Percentiles rank a stretch among this genome's conserved stretches.
These are phyloP conservation scores for Rosa multiflora DNA, from an alignment of 306 rosid genomes.

Conservation along the genomic window DNA sequence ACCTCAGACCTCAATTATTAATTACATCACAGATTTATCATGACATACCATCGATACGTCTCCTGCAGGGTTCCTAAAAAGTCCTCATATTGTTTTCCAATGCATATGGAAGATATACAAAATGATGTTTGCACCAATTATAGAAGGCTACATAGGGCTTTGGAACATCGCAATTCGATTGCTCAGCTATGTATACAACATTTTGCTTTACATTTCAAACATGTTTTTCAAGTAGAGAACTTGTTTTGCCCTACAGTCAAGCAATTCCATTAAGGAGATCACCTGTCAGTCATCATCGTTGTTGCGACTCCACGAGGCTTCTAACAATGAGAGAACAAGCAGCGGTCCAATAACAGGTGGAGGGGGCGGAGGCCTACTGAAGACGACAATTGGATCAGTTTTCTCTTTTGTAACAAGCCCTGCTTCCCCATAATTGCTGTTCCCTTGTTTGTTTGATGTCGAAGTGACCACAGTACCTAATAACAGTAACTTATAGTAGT, in stretches of 20 bases:
- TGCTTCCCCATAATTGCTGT: slow-evolving; percentile 33
- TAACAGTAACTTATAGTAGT: background rate
- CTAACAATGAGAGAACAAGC: slow-evolving; percentile 47
- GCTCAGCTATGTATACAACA: slow-evolving; percentile 27
- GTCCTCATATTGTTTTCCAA: slow-evolving; percentile 40
- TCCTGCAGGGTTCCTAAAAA: slow-evolving; percentile 68
- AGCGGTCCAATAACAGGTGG: slow-evolving; percentile 72
- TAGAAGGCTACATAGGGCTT: slow-evolving; percentile 46
- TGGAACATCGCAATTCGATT: slow-evolving; percentile 31
- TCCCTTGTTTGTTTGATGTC: slow-evolving; percentile 43
- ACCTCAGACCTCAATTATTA: slow-evolving; percentile 5
- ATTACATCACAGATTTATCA: background rate
- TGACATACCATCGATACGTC: background rate
- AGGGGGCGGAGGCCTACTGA: slow-evolving; percentile 62
- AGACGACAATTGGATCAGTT: slow-evolving; percentile 48
- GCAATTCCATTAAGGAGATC: slow-evolving; percentile 15
- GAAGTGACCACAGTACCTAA: slow-evolving; percentile 46
- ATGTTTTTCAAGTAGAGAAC: slow-evolving; percentile 37
- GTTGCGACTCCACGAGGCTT: slow-evolving; percentile 40
- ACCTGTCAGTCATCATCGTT: slow-evolving; percentile 43
- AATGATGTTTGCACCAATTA: slow-evolving; percentile 39
- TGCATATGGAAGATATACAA: slow-evolving; percentile 50
- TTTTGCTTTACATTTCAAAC: slow-evolving; percentile 32
- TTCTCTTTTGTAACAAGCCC: slow-evolving; percentile 41
- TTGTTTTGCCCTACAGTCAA: background rate